Conservation (phyloP, 1,139 yeast genomes). For the Ogataea hybrid region DNA sequence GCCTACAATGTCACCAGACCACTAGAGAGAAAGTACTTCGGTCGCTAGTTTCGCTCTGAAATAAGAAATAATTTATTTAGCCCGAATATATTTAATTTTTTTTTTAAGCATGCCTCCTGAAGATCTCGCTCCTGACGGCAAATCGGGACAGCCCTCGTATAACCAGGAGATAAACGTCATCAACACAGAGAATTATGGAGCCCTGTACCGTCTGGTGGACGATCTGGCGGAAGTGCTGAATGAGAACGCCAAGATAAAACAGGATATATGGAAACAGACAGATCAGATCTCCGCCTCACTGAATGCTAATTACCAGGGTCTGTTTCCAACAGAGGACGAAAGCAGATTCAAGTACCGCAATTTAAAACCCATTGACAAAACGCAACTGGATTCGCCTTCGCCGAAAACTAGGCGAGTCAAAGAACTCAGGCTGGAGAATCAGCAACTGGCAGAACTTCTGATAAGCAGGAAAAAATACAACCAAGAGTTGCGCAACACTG, state of each 20-base stretch:
- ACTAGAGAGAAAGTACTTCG: constrained; percentile 65
- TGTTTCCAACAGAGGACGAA: constrained; percentile 4
- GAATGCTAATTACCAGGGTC: constrained; percentile 4
- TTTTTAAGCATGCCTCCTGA: constrained; percentile 1
- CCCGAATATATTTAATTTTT: constrained; percentile 2
- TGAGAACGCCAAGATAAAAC: constrained; percentile 24
- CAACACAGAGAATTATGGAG: constrained; percentile 25
- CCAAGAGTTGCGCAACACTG: constrained; percentile 17
- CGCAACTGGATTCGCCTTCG: not conserved
- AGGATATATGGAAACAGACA: constrained; percentile 26
- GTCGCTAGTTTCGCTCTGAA: constrained; percentile 33
- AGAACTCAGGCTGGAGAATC: constrained; percentile 18
- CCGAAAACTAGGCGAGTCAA: constrained; percentile 1
- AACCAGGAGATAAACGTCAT: constrained; percentile 6
- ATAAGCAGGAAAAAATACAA: constrained; percentile 25
- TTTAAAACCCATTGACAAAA: constrained; percentile 1
- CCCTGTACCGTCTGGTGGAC: constrained; percentile 23
- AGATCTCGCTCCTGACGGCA: not conserved
- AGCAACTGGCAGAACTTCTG: constrained; percentile 14
- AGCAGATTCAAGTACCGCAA: constrained; percentile 10
- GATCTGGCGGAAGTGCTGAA: constrained; percentile 19
- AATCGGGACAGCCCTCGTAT: constrained; percentile 2
- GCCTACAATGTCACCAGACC: constrained; percentile 63
- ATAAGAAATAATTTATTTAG: not conserved
- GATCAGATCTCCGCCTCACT: constrained; percentile 14